Evolutionary conservation across 192 early-diverging fungal genomes (phyloP), one percentile per base, ranked within the genome.

Genomic region (Coemansia sp.): DNA sequence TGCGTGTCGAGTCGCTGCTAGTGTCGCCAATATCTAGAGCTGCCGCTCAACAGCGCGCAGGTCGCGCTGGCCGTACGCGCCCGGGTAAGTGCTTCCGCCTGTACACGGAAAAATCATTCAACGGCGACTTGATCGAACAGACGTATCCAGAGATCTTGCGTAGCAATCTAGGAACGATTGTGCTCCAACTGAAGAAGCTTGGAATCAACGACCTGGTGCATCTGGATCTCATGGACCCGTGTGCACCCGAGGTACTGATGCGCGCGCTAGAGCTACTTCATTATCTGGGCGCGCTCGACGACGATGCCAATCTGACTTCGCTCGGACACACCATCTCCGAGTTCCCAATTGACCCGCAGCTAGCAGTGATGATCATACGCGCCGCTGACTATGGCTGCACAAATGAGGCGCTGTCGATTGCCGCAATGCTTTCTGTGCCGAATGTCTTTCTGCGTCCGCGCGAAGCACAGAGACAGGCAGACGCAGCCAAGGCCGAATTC

Each of bases 191-290:
- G 66, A 97, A 97, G 84, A 96, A 96, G 73, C 84, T 99, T 18
- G 94, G 94, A 5, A 92, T 99, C 73, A 91, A 98, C 68, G 94
- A 98, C 75, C 79, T 99, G 38, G 96, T 98, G 3, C 95, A 99
- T 67, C 95, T 99, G 76, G 98, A 99, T 80, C 97, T 98, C 52
- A 97, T 99, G 95, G 97, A 99, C 64, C 94, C 97, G 18, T 96
- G 96, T 62, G 96, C 98, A 0, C 96, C 96, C 5, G 96, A 98
- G 74, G 98, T 96, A 1, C 73, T 98, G 49, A 99, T 98, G 95
- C 88, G 96, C 52, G 98, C 98, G 6, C 80, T 99, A 25, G 98
- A 98, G 77, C 76, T 97, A 26, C 73, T 99, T 12, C 95, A 98
- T 69, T 98, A 95, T 64, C 84, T 99, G 22, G 96, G 87, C 8